Evolutionary conservation across 139 green algal genomes (phyloP), one percentile per base, ranked within the genome.

Genomic region (Ettlia oleoabundans): DNA sequence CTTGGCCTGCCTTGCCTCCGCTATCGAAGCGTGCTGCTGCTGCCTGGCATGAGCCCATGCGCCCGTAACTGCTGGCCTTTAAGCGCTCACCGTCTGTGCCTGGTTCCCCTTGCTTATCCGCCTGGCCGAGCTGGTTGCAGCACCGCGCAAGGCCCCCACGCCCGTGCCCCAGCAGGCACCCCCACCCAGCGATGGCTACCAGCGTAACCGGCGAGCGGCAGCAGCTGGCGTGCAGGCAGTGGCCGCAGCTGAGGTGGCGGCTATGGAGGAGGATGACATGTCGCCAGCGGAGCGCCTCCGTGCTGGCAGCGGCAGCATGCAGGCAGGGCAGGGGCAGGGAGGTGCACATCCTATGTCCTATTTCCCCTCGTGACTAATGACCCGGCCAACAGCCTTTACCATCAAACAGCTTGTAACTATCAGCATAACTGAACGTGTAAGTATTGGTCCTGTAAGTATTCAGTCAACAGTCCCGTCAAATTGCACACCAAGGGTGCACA

Each of bases 201-300:
- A 78, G 51, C 65, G 81, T 32, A 63, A 68, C 68, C 68, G 83
- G 22, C 55, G 77, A 26, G 83, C 85, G 13, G 82, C 76, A 1
- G 32, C 76, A 7, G 82, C 85, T 4, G 65, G 65, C 30, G 83
- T 88, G 35, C 84, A 88, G 15, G 63, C 84, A 37, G 51, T 73
- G 42, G 76, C 76, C 6, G 76, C 82, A 5, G 67, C 62, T 38
- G 52, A 68, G 73, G 83, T 83, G 43, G 82, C 85, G 40, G 83
- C 68, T 40, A 70, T 88, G 73, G 78, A 88, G 24, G 78, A 88
- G 41, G 84, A 84, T 28, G 73, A 84, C 24, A 41, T 33, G 42
- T 32, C 68, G 41, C 71, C 71, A 30, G 76, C 30, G 41, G 61
- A 47, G 62, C 79, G 68, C 32, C 40, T 28, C 30, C 19, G 32